A percentile compares a stretch with the other conserved stretches of the same genome.
Evolutionary conservation across 106 monocot species (phyloP).

Genomic region (Ottelia alismoides): DNA sequence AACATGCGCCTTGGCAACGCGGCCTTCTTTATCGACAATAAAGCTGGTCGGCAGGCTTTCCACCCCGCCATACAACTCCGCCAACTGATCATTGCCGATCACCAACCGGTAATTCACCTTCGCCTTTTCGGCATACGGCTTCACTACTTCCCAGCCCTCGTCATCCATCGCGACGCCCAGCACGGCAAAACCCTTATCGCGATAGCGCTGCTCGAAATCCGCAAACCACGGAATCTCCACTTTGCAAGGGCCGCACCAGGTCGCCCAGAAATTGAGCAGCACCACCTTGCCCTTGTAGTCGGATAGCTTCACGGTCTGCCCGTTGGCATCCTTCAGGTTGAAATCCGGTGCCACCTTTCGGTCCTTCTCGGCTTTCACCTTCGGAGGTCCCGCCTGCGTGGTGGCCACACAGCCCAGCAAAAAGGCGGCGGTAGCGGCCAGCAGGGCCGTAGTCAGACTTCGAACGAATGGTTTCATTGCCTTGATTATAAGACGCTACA

Average conservation of each 20-base stretch:
- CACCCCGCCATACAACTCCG: neutral
- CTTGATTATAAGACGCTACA: too few relatives aligned
- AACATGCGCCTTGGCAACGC: neutral
- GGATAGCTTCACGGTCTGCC: neutral
- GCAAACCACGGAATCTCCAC: neutral
- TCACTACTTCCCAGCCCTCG: neutral
- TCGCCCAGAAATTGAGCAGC: neutral
- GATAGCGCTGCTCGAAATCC: neutral
- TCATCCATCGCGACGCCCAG: neutral
- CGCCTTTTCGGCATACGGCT: neutral
- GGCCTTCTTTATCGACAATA: neutral
- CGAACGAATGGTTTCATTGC: too few relatives aligned
- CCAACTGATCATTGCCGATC: neutral
- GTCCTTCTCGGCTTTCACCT: too few relatives aligned
- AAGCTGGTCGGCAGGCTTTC: neutral
- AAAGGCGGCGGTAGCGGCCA: too few relatives aligned
- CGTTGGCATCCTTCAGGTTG: neutral
- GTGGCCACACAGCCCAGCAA: too few relatives aligned
- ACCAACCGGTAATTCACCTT: neutral
- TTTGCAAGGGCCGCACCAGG: too few relatives aligned
- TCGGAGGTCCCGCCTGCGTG: too few relatives aligned
- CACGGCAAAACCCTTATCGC: neutral
- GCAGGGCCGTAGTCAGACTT: too few relatives aligned
- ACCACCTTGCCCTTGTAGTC: neutral
- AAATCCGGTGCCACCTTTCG: neutral